Conservation (phyloP, 768 basidiomycete genomes). For the Panaeolus cyanescens region DNA sequence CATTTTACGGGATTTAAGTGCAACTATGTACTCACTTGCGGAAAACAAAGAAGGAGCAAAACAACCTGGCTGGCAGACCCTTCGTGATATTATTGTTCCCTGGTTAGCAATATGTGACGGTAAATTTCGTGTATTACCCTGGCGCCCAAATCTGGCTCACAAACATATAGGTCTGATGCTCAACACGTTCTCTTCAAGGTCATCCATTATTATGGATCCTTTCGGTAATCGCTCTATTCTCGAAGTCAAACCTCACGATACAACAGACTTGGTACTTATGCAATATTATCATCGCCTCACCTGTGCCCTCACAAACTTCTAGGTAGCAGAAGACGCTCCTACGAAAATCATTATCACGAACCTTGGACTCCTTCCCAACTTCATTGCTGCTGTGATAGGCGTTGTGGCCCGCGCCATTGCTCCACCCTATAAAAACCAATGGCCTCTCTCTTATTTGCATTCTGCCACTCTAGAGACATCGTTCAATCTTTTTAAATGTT, state of each 20-base stretch:
- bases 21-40: too few relatives aligned
- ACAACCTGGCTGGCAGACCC: constrained; percentile 42
- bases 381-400: constrained; percentile 49
- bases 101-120: constrained; percentile 43
- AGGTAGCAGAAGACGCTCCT: constrained; percentile 35
- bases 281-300: too few relatives aligned
- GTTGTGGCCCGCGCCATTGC: constrained; percentile 42
- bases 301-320: neutral
- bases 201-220: constrained; percentile 35
- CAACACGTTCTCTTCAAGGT: constrained; percentile 27
- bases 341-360: constrained; percentile 38
- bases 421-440: constrained; percentile 44
- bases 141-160: neutral
- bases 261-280: constrained; percentile 32
- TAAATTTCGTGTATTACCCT: constrained; percentile 19
- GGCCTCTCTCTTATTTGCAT: constrained; percentile 51
- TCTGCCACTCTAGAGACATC: constrained; percentile 42
- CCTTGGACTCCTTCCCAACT: constrained; percentile 41
- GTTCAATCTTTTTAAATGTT: constrained; percentile 39
- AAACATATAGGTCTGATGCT: neutral
- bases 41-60: too few relatives aligned
- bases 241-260: constrained; percentile 28
- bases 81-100: constrained; percentile 42
- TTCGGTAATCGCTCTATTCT: constrained; percentile 40
- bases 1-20: constrained; percentile 50